Base-by-base conservation (phyloP, 768 basidiomycete genomes). In the Lactarius psammicola region DNA sequence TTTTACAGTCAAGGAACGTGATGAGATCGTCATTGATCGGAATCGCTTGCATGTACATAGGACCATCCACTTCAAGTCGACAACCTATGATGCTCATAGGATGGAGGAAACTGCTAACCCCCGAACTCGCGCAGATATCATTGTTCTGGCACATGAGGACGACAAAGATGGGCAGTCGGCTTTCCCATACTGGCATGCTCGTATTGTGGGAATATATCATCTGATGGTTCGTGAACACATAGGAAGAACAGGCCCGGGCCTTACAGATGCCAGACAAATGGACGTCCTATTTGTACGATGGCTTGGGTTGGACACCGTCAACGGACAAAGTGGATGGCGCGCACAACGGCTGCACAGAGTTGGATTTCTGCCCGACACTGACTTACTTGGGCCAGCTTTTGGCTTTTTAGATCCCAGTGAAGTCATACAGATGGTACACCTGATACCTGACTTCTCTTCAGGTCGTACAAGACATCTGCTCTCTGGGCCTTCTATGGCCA, bases 111-210 rank as follows among this genome's bases (percentile, higher is more conserved):
- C 42, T 1, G 42, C 42, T 5, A 53, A 30, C 11, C 28, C 51
- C 11, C 51, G 13, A 4, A 28, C 51, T 15, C 51, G 17, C 13
- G 51, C 26, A 53, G 51, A 81, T 42, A 61, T 84, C 54, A 74
- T 76, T 72, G 36, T 72, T 0, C 68, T 71, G 5, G 15, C 40
- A 18, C 40, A 40, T 7, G 40, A 40, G 15, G 40, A 40, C 6
- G 17, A 18, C 40, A 40, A 36, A 36, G 34, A 36, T 11, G 34
- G 34, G 34, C 11, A 34, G 8, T 10, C 28, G 0, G 53, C 7
- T 9, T 72, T 75, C 55, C 71, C 73, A 0, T 77, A 68, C 62
- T 72, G 71, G 72, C 76, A 76, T 60, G 75, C 75, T 0, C 68
- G 71, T 3, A 20, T 76, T 3, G 31, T 74, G 4, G 63, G 68